Conservation (phyloP, 768 basidiomycete species). For the Xerocomellus amylosporus region DNA sequence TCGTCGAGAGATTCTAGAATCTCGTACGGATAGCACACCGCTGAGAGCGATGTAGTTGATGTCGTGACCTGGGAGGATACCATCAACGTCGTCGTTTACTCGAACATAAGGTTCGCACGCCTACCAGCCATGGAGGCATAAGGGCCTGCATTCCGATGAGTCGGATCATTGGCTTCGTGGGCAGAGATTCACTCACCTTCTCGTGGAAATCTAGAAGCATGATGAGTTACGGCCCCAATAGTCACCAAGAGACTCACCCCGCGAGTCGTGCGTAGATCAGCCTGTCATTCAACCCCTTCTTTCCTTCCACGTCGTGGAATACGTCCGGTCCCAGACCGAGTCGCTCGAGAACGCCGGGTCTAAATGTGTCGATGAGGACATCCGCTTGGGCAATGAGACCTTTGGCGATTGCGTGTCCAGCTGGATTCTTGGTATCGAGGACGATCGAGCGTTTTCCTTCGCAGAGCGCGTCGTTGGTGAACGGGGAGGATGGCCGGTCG, state of each 20-base stretch:
- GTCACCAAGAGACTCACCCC: conserved; percentile 48
- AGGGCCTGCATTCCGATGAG: conserved; percentile 44
- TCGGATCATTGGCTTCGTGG: conserved; percentile 4
- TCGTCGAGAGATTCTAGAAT: background rate
- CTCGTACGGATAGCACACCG: conserved; percentile 63
- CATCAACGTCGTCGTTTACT: background rate
- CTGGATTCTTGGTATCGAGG: conserved; percentile 60
- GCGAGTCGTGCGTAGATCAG: conserved; percentile 73
- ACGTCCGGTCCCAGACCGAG: conserved; percentile 74
- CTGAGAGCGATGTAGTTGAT: conserved; percentile 82
- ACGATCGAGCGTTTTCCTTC: conserved; percentile 76
- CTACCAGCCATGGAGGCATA: conserved; percentile 76
- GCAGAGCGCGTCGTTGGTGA: conserved; percentile 52
- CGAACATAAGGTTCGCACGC: conserved; percentile 13
- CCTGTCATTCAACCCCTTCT: conserved; percentile 52
- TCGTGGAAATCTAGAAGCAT: conserved; percentile 51
- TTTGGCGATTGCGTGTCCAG: conserved; percentile 54
- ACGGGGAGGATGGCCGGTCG: conserved; percentile 51
- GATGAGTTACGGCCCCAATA: background rate
- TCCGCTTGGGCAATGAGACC: conserved; percentile 66
- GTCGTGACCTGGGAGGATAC: conserved; percentile 59
- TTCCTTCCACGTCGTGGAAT: conserved; percentile 52
- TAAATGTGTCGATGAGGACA: conserved; percentile 78
- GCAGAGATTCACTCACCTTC: conserved; percentile 41
- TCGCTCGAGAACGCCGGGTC: conserved; percentile 79